Base-by-base conservation (phyloP, 768 basidiomycete species). In the Mycena filopes region DNA sequence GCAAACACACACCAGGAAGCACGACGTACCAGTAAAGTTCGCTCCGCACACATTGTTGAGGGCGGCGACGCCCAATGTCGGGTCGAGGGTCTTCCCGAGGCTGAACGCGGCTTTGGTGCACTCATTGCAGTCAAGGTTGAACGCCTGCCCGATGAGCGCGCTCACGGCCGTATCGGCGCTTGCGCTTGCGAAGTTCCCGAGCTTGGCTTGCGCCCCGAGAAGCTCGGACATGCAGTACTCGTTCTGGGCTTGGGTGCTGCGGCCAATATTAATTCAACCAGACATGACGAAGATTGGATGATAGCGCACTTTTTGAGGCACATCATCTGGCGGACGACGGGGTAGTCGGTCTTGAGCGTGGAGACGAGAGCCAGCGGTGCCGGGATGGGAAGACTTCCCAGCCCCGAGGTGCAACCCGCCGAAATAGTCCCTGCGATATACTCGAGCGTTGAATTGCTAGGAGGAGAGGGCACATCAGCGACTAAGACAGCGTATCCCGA, bases 21-120 rank as follows among this genome's bases (percentile, higher is more conserved):
- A n/a, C n/a, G n/a, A n/a, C 41, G 41, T n/a, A 45, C 43, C 43
- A 45, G 43, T 45, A 23, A 45, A 45, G 25, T 45, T 45, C 7
- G 43, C 43, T n/a, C 43, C 43, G 43, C 43, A 45, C 21, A 23
- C 43, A 2, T 23, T 1, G 25, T 1, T 8, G 21, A 45, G 21
- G 21, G 21, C 25, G 43, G 2, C 43, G 21, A 23, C 25, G 43
- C 43, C 43, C 43, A 45, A 45, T 23, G 2, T 45, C 43, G 43
- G 43, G 85, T 1, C 71, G 70, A 10, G 68, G 16, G 18, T 50
- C 18, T 31, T 50, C 1, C 15, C 23, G 6, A 50, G 16, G 49
- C 9, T 33, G 16, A 15, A 31, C 28, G 49, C 49, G 6, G 49
- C 49, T 29, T 50, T 50, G 15, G 49, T 50, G 49, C 49, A 50